Conservation (phyloP, 352 stramenopile species). For the Achlya hypogyna region DNA sequence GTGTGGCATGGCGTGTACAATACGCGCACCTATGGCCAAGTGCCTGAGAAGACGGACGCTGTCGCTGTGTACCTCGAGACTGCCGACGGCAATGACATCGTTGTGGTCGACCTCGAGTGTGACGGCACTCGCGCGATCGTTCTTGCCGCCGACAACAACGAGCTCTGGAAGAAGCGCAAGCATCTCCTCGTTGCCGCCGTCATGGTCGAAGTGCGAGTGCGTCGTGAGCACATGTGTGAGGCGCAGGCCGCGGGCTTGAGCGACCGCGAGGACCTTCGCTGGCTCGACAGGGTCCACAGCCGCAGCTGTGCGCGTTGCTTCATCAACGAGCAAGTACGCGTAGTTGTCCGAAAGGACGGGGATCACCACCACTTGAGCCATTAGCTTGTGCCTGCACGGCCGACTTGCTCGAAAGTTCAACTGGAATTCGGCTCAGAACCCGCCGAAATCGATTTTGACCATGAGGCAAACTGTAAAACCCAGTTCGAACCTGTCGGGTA, state of each 20-base stretch:
- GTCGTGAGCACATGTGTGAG: conserved; percentile 87
- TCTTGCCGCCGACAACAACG: conserved; percentile 57
- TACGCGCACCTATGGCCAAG: conserved; percentile 24
- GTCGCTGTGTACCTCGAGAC: conserved; percentile 23
- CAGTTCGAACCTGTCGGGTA: no score
- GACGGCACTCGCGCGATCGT: conserved; percentile 48
- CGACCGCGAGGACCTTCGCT: conserved; percentile 57
- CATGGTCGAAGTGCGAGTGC: conserved; percentile 87
- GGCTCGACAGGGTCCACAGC: conserved; percentile 85
- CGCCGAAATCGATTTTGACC: neutral
- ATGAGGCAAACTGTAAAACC: no score
- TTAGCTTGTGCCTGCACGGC: no score
- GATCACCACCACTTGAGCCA: conserved; percentile 66
- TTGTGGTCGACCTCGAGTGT: conserved; percentile 51
- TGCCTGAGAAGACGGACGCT: neutral
- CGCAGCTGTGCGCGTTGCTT: conserved; percentile 44
- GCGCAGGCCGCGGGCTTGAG: conserved; percentile 42
- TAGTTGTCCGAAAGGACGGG: conserved; percentile 89
- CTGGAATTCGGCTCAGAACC: neutral
- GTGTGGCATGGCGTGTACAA: conserved; percentile 90
- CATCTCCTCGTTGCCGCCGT: conserved; percentile 79
- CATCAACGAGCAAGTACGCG: conserved; percentile 79
- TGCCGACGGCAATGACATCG: conserved; percentile 61
- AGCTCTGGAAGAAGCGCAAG: conserved; percentile 41
- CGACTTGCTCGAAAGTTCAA: neutral